These are phyloP conservation scores for Tolypocladium amazonense DNA, from an alignment of 2,329 filamentous ascomycete species.

Conservation along the genomic window DNA sequence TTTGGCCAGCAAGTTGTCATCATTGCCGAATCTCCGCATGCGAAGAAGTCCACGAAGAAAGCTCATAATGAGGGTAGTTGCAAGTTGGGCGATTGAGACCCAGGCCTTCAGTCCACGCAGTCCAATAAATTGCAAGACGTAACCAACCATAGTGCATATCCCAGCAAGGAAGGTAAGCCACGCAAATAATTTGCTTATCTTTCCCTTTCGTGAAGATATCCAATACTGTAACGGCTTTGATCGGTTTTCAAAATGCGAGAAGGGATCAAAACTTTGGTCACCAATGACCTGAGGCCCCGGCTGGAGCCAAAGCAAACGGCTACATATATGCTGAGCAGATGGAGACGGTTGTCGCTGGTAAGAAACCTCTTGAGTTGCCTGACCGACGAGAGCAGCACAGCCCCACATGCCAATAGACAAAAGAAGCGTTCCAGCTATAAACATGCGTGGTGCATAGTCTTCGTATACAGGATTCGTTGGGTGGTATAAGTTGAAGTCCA, in stretches of 20 bases:
- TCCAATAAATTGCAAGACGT: slow-evolving; percentile 11
- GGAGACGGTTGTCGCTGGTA: not conserved
- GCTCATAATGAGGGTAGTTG: slow-evolving; percentile 9
- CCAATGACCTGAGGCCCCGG: slow-evolving; percentile 11
- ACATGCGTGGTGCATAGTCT: slow-evolving; percentile 9
- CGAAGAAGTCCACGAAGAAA: slow-evolving; percentile 7
- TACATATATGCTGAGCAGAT: not conserved
- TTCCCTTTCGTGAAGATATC: slow-evolving; percentile 4
- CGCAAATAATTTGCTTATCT: not conserved
- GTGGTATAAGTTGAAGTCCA: slow-evolving; percentile 4
- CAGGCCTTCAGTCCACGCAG: slow-evolving; percentile 10
- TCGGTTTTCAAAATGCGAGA: slow-evolving; percentile 6
- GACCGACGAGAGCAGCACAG: slow-evolving; percentile 10
- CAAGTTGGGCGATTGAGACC: slow-evolving; percentile 10
- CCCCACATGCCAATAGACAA: slow-evolving; percentile 10
- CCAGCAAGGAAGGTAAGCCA: slow-evolving; percentile 2
- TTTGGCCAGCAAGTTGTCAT: slow-evolving; percentile 6
- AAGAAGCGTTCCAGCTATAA: slow-evolving; percentile 8
- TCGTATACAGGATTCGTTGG: not conserved
- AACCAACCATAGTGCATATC: slow-evolving; percentile 3
- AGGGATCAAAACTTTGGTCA: slow-evolving; percentile 14
- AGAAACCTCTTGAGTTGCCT: slow-evolving; percentile 7
- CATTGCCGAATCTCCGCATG: slow-evolving; percentile 5
- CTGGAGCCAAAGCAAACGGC: slow-evolving; percentile 9
- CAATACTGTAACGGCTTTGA: not conserved